phyloP scores from a whole-genome alignment of 331 rosid species.

The Saraca asoca region DNA sequence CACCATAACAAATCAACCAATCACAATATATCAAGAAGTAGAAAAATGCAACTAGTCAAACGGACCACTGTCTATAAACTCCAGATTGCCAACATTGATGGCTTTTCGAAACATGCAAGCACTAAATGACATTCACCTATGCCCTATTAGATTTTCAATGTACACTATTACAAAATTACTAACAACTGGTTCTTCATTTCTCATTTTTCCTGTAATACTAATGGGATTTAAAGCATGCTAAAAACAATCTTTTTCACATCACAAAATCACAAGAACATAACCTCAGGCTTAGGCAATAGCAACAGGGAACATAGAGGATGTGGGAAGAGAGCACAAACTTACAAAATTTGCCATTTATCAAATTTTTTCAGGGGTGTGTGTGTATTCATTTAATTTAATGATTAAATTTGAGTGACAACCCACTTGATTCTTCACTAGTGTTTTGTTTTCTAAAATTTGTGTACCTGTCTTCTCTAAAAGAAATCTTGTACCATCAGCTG shows the following conservation, averaged over 20 bases:
- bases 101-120: constrained; percentile 19
- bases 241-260: background rate
- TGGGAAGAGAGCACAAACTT: constrained; percentile 3
- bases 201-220: too few relatives aligned
- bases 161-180: constrained; percentile 3
- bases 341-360: background rate
- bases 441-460: too few relatives aligned
- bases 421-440: too few relatives aligned
- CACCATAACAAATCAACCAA: background rate
- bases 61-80: background rate
- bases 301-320: background rate
- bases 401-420: too few relatives aligned
- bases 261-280: background rate
- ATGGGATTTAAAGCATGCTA: too few relatives aligned
- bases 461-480: too few relatives aligned
- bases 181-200: background rate
- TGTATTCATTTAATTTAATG: too few relatives aligned
- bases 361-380: background rate
- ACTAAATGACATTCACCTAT: constrained; percentile 4
- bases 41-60: constrained; percentile 11
- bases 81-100: background rate
- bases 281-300: background rate
- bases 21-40: background rate
- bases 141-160: background rate
- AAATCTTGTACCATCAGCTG: too few relatives aligned